Conservation (phyloP, 2,329 filamentous ascomycete species). For the Fonsecaea erecta region DNA sequence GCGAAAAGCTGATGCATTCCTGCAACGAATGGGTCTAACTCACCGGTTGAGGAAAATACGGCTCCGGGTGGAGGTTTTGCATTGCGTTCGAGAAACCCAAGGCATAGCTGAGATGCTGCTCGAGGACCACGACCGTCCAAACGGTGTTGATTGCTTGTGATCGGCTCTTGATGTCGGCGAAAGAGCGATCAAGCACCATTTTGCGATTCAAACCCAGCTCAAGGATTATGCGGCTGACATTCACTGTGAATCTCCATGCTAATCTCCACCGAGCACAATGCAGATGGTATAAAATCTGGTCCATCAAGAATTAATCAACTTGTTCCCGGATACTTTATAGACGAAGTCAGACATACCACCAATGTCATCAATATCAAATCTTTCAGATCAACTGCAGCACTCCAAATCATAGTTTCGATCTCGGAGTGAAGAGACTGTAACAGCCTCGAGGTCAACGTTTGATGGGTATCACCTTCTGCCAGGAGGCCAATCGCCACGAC, state of each 20-base stretch:
- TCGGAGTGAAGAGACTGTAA: constrained; percentile 9
- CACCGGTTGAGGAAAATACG: constrained; percentile 17
- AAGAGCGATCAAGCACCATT: constrained; percentile 14
- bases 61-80: constrained; percentile 15
- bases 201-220: constrained; percentile 18
- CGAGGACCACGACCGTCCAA: constrained; percentile 16
- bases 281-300: constrained; percentile 20
- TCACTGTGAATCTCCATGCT: constrained; percentile 18
- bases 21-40: neutral
- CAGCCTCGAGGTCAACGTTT: constrained; percentile 9
- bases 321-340: neutral
- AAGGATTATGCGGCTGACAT: constrained; percentile 19
- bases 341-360: constrained; percentile 11
- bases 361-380: constrained; percentile 13
- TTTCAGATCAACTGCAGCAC: constrained; percentile 12
- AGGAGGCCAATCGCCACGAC: constrained; percentile 13
- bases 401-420: constrained; percentile 18
- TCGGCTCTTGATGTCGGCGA: constrained; percentile 11
- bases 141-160: constrained; percentile 12
- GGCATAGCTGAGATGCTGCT: constrained; percentile 23
- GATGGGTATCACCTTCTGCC: constrained; percentile 11
- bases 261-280: constrained; percentile 20
- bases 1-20: neutral
- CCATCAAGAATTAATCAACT: neutral
- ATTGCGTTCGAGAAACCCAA: constrained; percentile 17